A percentile compares a stretch with the other conserved stretches of the same genome.
Evolutionary conservation across 768 basidiomycete species (phyloP).

Genomic region (Postia placenta): DNA sequence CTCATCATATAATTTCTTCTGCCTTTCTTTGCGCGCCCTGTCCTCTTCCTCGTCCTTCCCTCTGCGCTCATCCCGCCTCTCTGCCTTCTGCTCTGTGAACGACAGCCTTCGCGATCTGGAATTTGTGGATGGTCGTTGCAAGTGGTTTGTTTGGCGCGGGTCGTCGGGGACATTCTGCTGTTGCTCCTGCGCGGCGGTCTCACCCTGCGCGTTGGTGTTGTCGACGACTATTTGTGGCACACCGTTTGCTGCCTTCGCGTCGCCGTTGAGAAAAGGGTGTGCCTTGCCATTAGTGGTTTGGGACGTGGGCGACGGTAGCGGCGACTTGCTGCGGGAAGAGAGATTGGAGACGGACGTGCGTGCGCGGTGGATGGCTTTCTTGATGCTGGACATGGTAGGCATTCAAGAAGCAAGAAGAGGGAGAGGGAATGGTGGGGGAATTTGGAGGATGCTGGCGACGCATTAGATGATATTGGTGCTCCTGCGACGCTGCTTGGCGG

Average conservation of each 20-base stretch:
- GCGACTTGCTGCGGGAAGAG: neutral
- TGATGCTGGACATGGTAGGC: conserved; percentile 2
- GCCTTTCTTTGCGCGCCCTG: conserved; percentile 10
- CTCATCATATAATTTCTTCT: conserved; percentile 12
- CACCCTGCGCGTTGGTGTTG: conserved; percentile 8
- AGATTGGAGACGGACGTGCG: neutral
- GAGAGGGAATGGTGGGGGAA: neutral
- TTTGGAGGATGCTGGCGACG: neutral
- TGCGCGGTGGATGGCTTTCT: conserved; percentile 3
- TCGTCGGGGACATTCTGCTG: conserved; percentile 2
- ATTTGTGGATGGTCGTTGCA: conserved; percentile 6
- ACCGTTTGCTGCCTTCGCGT: conserved; percentile 1
- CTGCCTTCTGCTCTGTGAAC: conserved; percentile 20
- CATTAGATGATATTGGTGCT: neutral
- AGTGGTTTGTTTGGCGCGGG: neutral
- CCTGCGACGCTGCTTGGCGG: neutral
- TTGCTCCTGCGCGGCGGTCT: conserved; percentile 6
- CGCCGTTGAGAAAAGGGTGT: conserved; percentile 10
- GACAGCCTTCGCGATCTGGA: conserved; percentile 5
- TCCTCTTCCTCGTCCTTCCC: conserved; percentile 15
- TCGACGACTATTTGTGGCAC: neutral
- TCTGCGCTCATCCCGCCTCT: conserved; percentile 18
- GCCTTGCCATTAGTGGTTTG: conserved; percentile 6
- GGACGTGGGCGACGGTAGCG: neutral
- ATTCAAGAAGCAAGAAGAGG: neutral